Conservation (phyloP, 257 asterid species). For the Fraxinus cuspidata region DNA sequence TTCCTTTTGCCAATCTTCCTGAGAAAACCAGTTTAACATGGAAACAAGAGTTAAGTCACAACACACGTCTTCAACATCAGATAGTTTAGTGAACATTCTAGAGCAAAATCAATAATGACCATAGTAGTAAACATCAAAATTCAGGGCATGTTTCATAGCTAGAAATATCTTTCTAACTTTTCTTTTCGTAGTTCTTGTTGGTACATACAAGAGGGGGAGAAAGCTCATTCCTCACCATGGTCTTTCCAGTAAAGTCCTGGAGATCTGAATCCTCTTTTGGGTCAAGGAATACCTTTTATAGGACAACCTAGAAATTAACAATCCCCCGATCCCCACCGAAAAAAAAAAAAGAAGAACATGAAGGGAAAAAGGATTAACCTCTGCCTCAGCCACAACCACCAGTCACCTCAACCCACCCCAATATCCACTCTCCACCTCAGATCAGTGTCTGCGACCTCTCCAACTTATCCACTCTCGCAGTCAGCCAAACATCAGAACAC, state of each 20-base stretch:
- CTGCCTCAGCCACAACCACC: neutral
- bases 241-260: too few relatives aligned
- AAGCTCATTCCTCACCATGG: too few relatives aligned
- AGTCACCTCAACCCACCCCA: neutral
- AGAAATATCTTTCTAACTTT: neutral
- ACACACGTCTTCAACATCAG: constrained; percentile 11
- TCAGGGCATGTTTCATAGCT: neutral
- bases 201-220: too few relatives aligned
- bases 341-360: too few relatives aligned
- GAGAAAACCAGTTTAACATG: constrained; percentile 29
- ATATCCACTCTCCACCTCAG: neutral
- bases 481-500: neutral
- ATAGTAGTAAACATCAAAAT: neutral
- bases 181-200: too few relatives aligned
- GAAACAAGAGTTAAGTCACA: constrained; percentile 10
- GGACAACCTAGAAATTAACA: neutral
- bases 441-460: neutral
- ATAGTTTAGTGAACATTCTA: constrained; percentile 21
- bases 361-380: neutral
- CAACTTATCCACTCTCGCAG: neutral
- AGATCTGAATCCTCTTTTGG: too few relatives aligned
- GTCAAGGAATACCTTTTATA: too few relatives aligned
- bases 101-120: constrained; percentile 3
- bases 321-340: neutral
- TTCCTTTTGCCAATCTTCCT: constrained; percentile 98